Evolutionary conservation across 345 rosid genomes (phyloP), one percentile per base, ranked within the genome.

Genomic region (Anastatica hierochuntica): DNA sequence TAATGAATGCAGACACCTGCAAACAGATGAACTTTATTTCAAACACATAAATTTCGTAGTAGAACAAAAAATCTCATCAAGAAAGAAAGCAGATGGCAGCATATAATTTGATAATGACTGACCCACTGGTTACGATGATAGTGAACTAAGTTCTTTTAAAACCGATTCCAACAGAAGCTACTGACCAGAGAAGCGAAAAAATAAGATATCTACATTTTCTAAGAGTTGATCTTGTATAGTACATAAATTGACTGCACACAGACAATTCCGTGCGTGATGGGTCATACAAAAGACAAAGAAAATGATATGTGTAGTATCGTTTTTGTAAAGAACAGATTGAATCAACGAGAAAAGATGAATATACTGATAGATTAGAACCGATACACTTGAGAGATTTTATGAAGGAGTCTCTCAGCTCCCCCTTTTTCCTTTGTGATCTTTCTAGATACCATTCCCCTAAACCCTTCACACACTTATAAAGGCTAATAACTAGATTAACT

Each of bases 181-280:
- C 33, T 21, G 10, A 17, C 37, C 17, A 9, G 29, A 29, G 60
- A 30, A 54, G n/a, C 14, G n/a, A 27, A 24, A 54, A 7, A 13
- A 41, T 20, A 40, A 54, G 7, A 54, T 27, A 54, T 27, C 17
- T 37, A 37, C 45, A 54, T 1, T 39, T 43, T 1, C 7, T 14
- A 29, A 42, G 19, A 56, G 16, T 30, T 21, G 14, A 6, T 19
- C 20, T 5, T n/a, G 13, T 29, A 4, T 8, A 54, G 48, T 40
- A 27, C 48, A 17, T 2, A 41, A 12, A 42, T 30, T 42, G 60
- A 17, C 60, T n/a, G 37, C 34, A 51, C 56, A 54, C 9, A 42
- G 49, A 42, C 40, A 6, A 33, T 13, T 21, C n/a, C n/a, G n/a
- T n/a, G n/a, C n/a, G n/a, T n/a, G n/a, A n/a, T n/a, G n/a, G n/a